These are phyloP conservation scores for Scopulariopsis brevicaulis DNA, from an alignment of 2,329 filamentous ascomycete species.

Conservation along the genomic window DNA sequence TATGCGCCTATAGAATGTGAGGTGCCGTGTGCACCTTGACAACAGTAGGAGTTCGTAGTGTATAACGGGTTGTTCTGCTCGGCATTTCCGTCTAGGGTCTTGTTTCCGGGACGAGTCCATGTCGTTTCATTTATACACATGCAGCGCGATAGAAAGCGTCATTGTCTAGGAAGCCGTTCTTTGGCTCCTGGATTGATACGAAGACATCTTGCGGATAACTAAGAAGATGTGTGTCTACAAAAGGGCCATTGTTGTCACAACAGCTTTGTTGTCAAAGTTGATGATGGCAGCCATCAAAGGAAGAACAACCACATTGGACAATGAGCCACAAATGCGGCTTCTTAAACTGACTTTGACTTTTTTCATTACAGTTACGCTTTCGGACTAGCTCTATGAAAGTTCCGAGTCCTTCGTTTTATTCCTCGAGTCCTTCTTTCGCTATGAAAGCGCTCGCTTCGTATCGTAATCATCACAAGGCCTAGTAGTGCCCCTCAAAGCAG, in stretches of 20 bases:
- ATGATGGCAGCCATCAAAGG: background rate
- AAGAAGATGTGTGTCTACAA: no score
- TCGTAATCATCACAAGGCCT: background rate
- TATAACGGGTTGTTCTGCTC: no score
- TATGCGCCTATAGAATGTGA: no score
- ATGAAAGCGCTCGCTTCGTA: background rate
- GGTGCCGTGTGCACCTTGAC: no score
- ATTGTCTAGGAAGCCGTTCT: background rate
- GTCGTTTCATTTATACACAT: no score
- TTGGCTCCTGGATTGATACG: background rate
- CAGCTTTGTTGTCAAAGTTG: background rate
- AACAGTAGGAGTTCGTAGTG: no score
- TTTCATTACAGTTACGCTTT: background rate
- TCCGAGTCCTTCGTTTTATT: no score
- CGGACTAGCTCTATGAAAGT: background rate
- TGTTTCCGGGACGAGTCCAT: no score
- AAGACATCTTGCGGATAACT: no score
- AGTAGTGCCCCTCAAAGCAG: conserved; percentile 16
- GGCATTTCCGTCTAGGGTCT: no score
- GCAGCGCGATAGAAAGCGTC: no score
- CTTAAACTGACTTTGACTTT: background rate
- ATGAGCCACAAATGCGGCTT: background rate
- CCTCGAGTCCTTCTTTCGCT: background rate
- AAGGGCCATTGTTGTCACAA: background rate
- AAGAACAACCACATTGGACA: background rate